Evolutionary conservation across 805 yeast genomes (phyloP).

Genomic region (Kazachstania kunashirensis): DNA sequence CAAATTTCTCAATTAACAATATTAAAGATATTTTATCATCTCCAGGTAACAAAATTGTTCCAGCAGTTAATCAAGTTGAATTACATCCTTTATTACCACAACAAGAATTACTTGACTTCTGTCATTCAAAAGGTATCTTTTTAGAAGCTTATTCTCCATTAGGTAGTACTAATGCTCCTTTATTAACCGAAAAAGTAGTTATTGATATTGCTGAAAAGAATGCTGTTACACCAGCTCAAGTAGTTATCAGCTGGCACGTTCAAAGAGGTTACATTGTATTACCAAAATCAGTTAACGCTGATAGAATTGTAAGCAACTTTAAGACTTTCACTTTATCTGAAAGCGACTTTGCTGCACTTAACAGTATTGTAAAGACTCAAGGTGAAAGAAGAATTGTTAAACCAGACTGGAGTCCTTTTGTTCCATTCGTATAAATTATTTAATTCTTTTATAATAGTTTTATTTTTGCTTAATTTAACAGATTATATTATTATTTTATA

Average conservation of each 20-base stretch:
- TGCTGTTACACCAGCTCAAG: slow-evolving; percentile 37
- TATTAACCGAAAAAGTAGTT: slow-evolving; percentile 37
- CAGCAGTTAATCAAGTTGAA: slow-evolving; percentile 71
- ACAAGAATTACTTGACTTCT: slow-evolving; percentile 43
- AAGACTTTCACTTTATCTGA: slow-evolving; percentile 26
- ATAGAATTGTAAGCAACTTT: slow-evolving; percentile 34
- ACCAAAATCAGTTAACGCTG: slow-evolving; percentile 40
- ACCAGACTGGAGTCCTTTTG: slow-evolving; percentile 21
- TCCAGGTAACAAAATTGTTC: slow-evolving; percentile 43
- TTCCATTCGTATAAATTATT: slow-evolving; percentile 4
- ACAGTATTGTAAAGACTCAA: slow-evolving; percentile 18
- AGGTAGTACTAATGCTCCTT: slow-evolving; percentile 50
- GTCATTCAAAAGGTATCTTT: slow-evolving; percentile 42
- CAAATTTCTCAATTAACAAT: slow-evolving; percentile 53
- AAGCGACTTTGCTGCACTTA: slow-evolving; percentile 30
- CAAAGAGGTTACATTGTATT: slow-evolving; percentile 46
- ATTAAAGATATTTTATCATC: slow-evolving; percentile 41
- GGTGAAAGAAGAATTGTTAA: slow-evolving; percentile 27
- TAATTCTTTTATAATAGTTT: not conserved
- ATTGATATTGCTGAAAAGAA: slow-evolving; percentile 36
- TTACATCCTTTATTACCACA: slow-evolving; percentile 67
- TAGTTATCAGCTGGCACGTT: slow-evolving; percentile 51
- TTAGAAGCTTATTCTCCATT: slow-evolving; percentile 74
- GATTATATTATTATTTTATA: not conserved
- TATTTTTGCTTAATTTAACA: not conserved